A percentile compares a stretch with the other conserved stretches of the same genome.
These are phyloP conservation scores for Melaleuca quinquenervia DNA, from an alignment of 345 rosid species.

Conservation along the genomic window DNA sequence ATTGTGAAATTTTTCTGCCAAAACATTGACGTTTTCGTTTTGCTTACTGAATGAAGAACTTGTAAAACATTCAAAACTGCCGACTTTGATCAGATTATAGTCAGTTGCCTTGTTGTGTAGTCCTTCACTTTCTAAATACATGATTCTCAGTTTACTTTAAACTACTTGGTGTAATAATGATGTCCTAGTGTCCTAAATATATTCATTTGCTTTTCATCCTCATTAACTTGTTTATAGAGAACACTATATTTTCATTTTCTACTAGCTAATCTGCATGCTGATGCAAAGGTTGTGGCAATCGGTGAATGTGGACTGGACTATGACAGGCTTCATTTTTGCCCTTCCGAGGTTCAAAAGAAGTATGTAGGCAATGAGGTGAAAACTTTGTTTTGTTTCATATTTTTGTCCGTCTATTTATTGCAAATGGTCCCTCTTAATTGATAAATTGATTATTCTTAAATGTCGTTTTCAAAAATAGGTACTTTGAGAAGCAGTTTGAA, in stretches of 20 bases:
- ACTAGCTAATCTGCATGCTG: not conserved
- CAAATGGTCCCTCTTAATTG: not conserved
- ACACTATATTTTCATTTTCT: not conserved
- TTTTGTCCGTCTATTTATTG: not conserved
- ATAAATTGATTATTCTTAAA: not conserved
- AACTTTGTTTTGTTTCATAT: not conserved
- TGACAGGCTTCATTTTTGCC: conserved; percentile 93
- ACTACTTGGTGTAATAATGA: not conserved
- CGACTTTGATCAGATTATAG: not conserved
- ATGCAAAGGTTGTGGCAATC: conserved; percentile 73
- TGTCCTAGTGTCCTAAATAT: not conserved
- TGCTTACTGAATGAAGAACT: not conserved
- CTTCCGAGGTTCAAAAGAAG: conserved; percentile 74
- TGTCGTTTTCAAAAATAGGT: conserved; percentile 25
- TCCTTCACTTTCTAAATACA: not conserved
- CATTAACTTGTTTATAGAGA: not conserved
- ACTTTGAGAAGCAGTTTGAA: conserved; percentile 95
- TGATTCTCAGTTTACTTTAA: not conserved
- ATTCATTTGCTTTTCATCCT: not conserved
- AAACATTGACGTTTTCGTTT: not conserved
- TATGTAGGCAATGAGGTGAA: conserved; percentile 19
- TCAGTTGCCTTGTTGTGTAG: not conserved
- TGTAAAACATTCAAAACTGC: not conserved
- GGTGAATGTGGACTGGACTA: conserved; percentile 99
- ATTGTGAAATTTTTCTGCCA: not conserved